Evolutionary conservation across 371 early-diverging fungal genomes (phyloP).

Genomic region (Rhizopus sp.): DNA sequence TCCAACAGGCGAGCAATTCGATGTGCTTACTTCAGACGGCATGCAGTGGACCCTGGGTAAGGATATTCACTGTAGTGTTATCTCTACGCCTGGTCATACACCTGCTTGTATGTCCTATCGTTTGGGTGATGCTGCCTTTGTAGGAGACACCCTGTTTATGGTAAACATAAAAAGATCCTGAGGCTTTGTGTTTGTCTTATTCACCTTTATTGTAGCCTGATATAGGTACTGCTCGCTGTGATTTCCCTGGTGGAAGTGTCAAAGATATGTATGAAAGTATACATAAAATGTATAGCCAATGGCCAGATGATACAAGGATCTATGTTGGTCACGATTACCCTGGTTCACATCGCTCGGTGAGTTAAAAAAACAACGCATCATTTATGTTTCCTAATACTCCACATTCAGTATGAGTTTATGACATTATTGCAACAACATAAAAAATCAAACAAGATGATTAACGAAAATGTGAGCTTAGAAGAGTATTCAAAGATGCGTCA

Average conservation of each 20-base stretch:
- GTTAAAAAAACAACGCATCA: background rate
- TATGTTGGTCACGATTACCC: conserved; percentile 55
- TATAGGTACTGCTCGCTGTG: conserved; percentile 52
- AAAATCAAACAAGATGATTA: conserved; percentile 41
- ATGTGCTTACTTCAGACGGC: conserved; percentile 25
- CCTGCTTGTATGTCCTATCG: conserved; percentile 50
- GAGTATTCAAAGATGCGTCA: conserved; percentile 33
- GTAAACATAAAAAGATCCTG: conserved; percentile 22
- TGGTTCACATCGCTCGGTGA: conserved; percentile 33
- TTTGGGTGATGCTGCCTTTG: conserved; percentile 52
- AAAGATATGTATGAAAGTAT: conserved; percentile 42
- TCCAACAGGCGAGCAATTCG: conserved; percentile 41
- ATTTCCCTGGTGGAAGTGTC: conserved; percentile 54
- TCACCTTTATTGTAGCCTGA: conserved; percentile 36
- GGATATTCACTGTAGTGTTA: conserved; percentile 37
- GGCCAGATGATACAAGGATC: conserved; percentile 49
- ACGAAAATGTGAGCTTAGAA: conserved; percentile 23
- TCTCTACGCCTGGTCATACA: conserved; percentile 50
- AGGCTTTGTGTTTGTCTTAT: background rate
- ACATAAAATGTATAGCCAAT: conserved; percentile 40
- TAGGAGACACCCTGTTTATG: conserved; percentile 53
- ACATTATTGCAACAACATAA: conserved; percentile 35
- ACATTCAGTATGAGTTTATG: conserved; percentile 35
- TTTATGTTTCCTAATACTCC: conserved; percentile 4
- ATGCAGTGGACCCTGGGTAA: conserved; percentile 42